Evolutionary conservation across 2,329 filamentous ascomycete species (phyloP), one percentile per base, ranked within the genome.

Genomic region (Cladosporium sp.): DNA sequence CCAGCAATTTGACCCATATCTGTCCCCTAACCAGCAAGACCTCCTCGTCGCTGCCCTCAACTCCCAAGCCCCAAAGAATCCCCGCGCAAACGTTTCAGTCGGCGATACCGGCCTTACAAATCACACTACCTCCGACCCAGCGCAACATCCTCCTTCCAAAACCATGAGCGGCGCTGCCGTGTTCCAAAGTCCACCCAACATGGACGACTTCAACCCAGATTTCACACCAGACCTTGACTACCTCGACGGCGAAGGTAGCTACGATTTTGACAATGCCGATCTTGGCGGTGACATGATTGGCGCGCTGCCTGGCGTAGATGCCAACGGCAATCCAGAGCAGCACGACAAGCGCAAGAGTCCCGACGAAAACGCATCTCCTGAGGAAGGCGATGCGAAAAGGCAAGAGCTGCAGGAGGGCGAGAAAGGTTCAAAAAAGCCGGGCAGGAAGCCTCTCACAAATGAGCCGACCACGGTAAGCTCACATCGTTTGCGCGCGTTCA

Each of bases 371-470:
- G 83, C 73, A 7, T 74, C 83, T 1, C 85, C 87, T 5, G 86
- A 78, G n/a, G 74, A 73, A 22, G 79, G 78, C 39, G 82, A 82
- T 58, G 82, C 83, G 52, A 93, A 91, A 75, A 82, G 89, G 57
- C 82, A 88, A 54, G 90, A 95, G 70, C 82, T 89, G 55, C 82
- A 86, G 53, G 90, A 95, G 69, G 83, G 85, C 52, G 84, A 89
- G 50, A 96, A 93, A 72, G 78, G 85, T 38, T 83, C 89, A 19
- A 97, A 97, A 82, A 99, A 97, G 73, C 92, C 93, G 4, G 93
- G 93, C 44, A 83, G 93, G 56, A 99, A 99, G 77, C 93, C 92
- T 17, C 77, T 97, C 63, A 97, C 89, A 42, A 95, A 89, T 18
- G 93, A 97, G 70, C 93, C 93, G 19, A 97, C 88, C 60, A 93